Conservation (phyloP, 192 early-diverging fungal species). For the Coemansia guatemalensis region DNA sequence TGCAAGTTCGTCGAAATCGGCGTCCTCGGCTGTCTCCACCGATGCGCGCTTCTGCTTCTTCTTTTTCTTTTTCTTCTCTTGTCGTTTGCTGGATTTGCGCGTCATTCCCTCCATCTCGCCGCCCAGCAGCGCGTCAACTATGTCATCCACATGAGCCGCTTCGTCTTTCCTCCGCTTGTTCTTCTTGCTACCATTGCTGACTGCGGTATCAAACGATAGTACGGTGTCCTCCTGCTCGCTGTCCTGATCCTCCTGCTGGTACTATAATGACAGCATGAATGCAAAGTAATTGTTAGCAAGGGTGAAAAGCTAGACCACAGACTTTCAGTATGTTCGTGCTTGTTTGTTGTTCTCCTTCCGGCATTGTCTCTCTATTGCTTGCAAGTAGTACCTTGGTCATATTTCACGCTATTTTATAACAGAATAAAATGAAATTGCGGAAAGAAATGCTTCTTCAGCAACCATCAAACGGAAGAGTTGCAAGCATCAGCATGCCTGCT, state of each 20-base stretch:
- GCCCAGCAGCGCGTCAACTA: slow-evolving; percentile 45
- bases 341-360: not conserved
- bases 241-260: not conserved
- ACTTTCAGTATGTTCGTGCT: not conserved
- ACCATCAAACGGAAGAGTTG: too few species aligned
- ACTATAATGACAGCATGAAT: not conserved
- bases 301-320: not conserved
- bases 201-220: slow-evolving; percentile 16
- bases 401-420: too few species aligned
- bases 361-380: not conserved
- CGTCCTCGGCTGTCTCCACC: not conserved
- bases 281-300: not conserved
- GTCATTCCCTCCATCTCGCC: slow-evolving; percentile 4
- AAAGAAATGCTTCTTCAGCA: too few species aligned
- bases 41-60: not conserved
- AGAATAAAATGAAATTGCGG: too few species aligned
- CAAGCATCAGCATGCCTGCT: too few species aligned
- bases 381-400: too few species aligned
- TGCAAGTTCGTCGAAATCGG: not conserved
- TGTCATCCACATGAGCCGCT: slow-evolving; percentile 25
- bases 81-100: not conserved
- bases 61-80: slow-evolving; percentile 9
- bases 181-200: slow-evolving; percentile 2
- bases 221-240: slow-evolving; percentile 20
- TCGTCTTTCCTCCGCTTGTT: not conserved